Conservation (phyloP, 2,329 filamentous ascomycete genomes). For the Phyllosticta citrichinensis region DNA sequence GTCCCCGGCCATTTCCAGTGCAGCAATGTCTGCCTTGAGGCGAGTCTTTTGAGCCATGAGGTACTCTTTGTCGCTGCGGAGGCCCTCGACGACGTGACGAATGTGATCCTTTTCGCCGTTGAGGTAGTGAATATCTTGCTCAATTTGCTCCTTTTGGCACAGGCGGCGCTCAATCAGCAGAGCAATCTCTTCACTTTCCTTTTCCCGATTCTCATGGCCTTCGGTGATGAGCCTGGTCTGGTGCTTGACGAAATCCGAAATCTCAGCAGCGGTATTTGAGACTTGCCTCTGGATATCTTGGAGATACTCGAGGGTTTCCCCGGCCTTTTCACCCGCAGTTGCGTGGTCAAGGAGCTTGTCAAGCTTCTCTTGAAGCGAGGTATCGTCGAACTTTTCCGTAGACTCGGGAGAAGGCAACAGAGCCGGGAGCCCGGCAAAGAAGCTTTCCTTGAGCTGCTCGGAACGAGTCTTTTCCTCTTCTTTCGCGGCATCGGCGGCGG, state of each 20-base stretch:
- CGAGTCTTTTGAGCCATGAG: conserved; percentile 68
- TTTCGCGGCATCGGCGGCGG: conserved; percentile 26
- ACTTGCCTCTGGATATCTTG: conserved; percentile 87
- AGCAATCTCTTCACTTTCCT: conserved; percentile 68
- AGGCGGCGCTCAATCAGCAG: conserved; percentile 70
- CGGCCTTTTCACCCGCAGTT: conserved; percentile 56
- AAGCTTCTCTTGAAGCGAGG: conserved; percentile 46
- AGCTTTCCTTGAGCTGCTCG: conserved; percentile 31
- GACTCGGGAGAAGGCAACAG: conserved; percentile 34
- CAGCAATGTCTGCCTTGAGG: conserved; percentile 76
- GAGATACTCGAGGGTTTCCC: conserved; percentile 68
- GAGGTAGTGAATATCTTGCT: conserved; percentile 36
- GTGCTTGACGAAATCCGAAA: conserved; percentile 68
- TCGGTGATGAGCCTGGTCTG: conserved; percentile 67
- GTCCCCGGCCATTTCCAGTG: conserved; percentile 79
- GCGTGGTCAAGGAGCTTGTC: conserved; percentile 52
- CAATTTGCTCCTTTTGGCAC: conserved; percentile 52
- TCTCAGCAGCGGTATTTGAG: conserved; percentile 69
- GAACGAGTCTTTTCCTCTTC: conserved; percentile 32
- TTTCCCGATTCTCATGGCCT: conserved; percentile 69
- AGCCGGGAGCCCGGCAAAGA: conserved; percentile 34
- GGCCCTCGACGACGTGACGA: conserved; percentile 43
- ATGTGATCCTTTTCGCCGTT: conserved; percentile 36
- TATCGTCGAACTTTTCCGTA: conserved; percentile 45
- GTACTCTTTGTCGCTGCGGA: conserved; percentile 63